phyloP scores from a whole-genome alignment of 2,329 filamentous ascomycete species.

The Fusarium devonianum region DNA sequence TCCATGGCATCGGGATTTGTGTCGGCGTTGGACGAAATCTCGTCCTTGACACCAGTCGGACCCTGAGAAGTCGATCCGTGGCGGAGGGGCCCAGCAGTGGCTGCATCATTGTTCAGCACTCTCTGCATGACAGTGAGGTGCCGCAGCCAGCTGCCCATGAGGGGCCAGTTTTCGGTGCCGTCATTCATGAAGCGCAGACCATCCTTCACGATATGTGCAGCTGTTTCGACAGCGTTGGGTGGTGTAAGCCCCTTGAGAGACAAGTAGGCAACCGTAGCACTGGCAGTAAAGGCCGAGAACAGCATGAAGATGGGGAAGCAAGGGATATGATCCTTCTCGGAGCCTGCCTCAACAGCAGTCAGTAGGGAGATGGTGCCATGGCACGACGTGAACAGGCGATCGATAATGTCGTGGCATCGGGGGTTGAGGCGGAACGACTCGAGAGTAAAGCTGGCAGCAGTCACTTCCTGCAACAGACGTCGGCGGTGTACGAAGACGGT shows the following conservation, averaged over 20 bases:
- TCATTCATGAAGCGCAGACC: slow-evolving; percentile 66
- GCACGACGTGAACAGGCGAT: slow-evolving; percentile 65
- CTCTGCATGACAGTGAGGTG: slow-evolving; percentile 69
- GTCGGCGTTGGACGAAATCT: slow-evolving; percentile 62
- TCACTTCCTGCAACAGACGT: slow-evolving; percentile 65
- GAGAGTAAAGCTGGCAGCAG: slow-evolving; percentile 58
- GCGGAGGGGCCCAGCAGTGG: slow-evolving; percentile 44
- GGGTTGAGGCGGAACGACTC: slow-evolving; percentile 61
- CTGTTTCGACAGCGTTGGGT: slow-evolving; percentile 63
- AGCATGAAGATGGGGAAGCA: slow-evolving; percentile 71
- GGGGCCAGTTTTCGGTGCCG: slow-evolving; percentile 65
- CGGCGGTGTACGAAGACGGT: slow-evolving; percentile 68
- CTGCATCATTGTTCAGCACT: slow-evolving; percentile 62
- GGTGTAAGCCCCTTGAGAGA: slow-evolving; percentile 68
- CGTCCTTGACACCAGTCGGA: slow-evolving; percentile 57
- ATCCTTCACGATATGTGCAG: slow-evolving; percentile 63
- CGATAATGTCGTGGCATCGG: slow-evolving; percentile 61
- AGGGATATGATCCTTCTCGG: slow-evolving; percentile 65
- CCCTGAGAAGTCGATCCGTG: slow-evolving; percentile 46
- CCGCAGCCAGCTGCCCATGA: slow-evolving; percentile 66
- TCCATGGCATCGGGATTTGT: slow-evolving; percentile 65
- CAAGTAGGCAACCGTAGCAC: slow-evolving; percentile 67
- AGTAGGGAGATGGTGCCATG: slow-evolving; percentile 65
- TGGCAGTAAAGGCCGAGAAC: slow-evolving; percentile 67
- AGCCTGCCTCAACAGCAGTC: slow-evolving; percentile 61